Evolutionary conservation across 192 early-diverging fungal species (phyloP).

Genomic region (Podila minutissima): DNA sequence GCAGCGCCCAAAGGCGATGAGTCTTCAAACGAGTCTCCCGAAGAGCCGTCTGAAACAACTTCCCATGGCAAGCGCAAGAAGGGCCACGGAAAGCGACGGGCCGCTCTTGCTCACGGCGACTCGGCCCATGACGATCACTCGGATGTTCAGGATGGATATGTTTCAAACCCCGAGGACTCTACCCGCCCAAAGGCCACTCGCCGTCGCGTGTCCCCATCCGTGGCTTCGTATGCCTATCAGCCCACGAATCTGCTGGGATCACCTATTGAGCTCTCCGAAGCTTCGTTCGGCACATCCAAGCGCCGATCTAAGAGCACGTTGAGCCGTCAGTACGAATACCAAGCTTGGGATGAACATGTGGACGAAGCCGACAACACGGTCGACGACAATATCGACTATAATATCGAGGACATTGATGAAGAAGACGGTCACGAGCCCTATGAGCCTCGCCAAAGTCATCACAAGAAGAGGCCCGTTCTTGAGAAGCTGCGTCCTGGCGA

Average conservation of each 20-base stretch:
- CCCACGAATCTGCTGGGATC: conserved; percentile 11
- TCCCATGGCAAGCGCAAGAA: conserved; percentile 23
- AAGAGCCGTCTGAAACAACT: conserved; percentile 11
- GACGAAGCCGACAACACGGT: background rate
- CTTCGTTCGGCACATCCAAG: background rate
- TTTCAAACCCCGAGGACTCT: background rate
- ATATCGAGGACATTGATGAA: conserved; percentile 10
- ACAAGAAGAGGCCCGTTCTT: conserved; percentile 13
- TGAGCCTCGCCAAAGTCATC: background rate
- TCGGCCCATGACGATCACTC: background rate
- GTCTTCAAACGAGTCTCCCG: conserved; percentile 17
- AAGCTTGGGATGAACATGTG: background rate
- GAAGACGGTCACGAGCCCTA: background rate
- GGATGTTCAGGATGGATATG: background rate
- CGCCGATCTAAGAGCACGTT: conserved; percentile 1
- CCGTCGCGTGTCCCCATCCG: background rate
- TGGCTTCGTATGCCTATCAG: background rate
- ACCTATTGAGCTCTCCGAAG: conserved; percentile 12
- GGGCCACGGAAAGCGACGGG: background rate
- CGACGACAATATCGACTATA: conserved; percentile 3
- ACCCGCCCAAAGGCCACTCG: background rate
- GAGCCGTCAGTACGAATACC: background rate
- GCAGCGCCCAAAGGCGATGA: conserved; percentile 21
- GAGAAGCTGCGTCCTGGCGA: conserved; percentile 22
- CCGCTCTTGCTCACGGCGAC: background rate